Base-by-base conservation (phyloP, 371 early-diverging fungal species). In the Coemansia sp. region DNA sequence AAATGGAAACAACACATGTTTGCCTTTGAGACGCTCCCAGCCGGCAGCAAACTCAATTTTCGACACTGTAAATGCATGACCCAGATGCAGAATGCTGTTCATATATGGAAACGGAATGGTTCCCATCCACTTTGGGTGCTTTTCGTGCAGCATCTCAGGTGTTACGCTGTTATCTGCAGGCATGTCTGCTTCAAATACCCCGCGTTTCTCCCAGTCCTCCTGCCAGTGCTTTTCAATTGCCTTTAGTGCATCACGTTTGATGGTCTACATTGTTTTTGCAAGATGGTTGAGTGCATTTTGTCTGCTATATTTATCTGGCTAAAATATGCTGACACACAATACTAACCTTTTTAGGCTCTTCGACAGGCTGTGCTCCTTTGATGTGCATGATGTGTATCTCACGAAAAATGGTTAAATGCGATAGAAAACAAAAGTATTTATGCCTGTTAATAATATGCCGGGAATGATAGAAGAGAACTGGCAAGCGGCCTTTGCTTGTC, bases 31-130 rank as follows among this genome's bases (percentile, higher is more conserved):
- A 65, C 95, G 88, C 67, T 96, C 90, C 80, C 92, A 99, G 49
- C 97, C 94, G 11, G 88, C 84, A 30, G 93, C 89, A 79, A 99
- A 99, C 73, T 99, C 99, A 57, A 90, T 87, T 80, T 99, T 99
- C 55, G 96, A 93, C 57, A 99, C 75, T 1, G 98, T 90, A 80
- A 99, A 99, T 42, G 94, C 88, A 82, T 99, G 99, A 31, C 99
- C 99, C 67, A 99, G 81, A 79, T 99, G 99, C 43, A 99, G 84
- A 72, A 91, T 88, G 50, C 99, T 99, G 80, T 99, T 99, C 99
- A 99, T 94, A 83, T 99, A 99, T 47, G 99, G 99, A 77, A 90
- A 99, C 13, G 99, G 96, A 81, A 99, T 96, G 42, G 99, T 96
- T 3, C 90, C 91, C 87, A 99, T 90, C 84, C 83, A 98, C 80